Percentiles rank a stretch among this genome's conserved stretches.
These are phyloP conservation scores for Lycium barbarum DNA, from an alignment of 257 asterid species.

Conservation along the genomic window DNA sequence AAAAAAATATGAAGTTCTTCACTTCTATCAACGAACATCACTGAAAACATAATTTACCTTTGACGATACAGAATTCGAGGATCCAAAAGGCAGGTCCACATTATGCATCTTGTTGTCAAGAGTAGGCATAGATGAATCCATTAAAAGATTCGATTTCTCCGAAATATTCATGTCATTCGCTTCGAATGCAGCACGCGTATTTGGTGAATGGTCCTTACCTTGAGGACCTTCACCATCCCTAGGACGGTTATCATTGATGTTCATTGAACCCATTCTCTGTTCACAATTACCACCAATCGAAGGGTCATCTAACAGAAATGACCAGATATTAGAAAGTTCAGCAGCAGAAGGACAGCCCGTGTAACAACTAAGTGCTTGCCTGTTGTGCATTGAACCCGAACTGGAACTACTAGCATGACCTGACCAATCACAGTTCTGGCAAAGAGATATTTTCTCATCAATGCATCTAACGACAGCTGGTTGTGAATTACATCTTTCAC, in stretches of 20 bases:
- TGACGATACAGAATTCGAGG: conserved; percentile 45
- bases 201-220: conserved; percentile 43
- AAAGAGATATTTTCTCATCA: conserved; percentile 73
- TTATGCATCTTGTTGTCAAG: conserved; percentile 42
- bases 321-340: conserved; percentile 78
- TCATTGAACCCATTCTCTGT: conserved; percentile 66
- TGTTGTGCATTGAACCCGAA: conserved; percentile 58
- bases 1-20: background rate
- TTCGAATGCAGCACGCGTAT: conserved; percentile 38
- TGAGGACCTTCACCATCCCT: conserved; percentile 39
- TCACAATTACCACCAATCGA: conserved; percentile 56
- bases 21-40: background rate
- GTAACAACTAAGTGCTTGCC: conserved; percentile 69
- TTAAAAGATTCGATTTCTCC: conserved; percentile 47
- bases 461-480: conserved; percentile 78
- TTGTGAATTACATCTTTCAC: conserved; percentile 79
- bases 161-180: conserved; percentile 34
- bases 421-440: conserved; percentile 84
- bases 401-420: conserved; percentile 56
- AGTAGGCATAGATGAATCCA: conserved; percentile 47
- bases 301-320: conserved; percentile 61
- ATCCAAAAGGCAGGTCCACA: conserved; percentile 46
- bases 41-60: conserved; percentile 52
- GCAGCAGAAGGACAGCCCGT: conserved; percentile 89
- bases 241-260: conserved; percentile 46